Base-by-base conservation (phyloP, 2,329 filamentous ascomycete species). In the Trichophyton simii region DNA sequence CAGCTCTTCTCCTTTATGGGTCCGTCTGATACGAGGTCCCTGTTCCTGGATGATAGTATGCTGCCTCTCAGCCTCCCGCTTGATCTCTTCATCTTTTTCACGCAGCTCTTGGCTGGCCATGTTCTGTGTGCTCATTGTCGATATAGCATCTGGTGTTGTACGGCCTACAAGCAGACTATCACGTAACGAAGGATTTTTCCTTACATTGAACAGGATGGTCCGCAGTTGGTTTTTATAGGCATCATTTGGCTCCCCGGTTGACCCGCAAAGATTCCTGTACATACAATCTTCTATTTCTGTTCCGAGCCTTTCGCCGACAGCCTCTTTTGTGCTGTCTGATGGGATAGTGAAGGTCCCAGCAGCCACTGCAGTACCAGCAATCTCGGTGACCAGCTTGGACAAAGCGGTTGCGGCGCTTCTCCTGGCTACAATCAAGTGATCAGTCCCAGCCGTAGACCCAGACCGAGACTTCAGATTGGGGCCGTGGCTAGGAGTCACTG, bases 1-100 rank as follows among this genome's bases (percentile, higher is more conserved):
- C 15, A 96, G 74, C 71, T 97, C 94, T 62, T 96, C 91, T 11
- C 94, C 94, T 73, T 97, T 97, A 77, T 97, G 92, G 1, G 92
- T 96, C 67, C 89, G 85, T 68, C 91, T 83, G 61, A 96, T 86
- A 2, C 91, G 85, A 3, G 91, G 88, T 1, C 83, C 90, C 57
- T 83, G 81, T 20, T 88, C 83, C 13, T 89, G 83, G 63, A 92
- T 85, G 38, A 95, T 82, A 55, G 94, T 91, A 54, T 92, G 88
- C 63, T 83, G 80, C 46, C 77, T 75, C 68, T 86, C 83, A 46
- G 85, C 76, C 61, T 80, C 79, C 13, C 78, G 74, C 66, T 80
- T 79, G 63, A 84, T 80, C 64, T 81, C 79, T 34, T 78, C 77
- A 61, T 83, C 80, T 66, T 77, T 79, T 64, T 80, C 78, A 61